Conservation (phyloP, 2,329 filamentous ascomycete species). For the Hysterium pulicare region DNA sequence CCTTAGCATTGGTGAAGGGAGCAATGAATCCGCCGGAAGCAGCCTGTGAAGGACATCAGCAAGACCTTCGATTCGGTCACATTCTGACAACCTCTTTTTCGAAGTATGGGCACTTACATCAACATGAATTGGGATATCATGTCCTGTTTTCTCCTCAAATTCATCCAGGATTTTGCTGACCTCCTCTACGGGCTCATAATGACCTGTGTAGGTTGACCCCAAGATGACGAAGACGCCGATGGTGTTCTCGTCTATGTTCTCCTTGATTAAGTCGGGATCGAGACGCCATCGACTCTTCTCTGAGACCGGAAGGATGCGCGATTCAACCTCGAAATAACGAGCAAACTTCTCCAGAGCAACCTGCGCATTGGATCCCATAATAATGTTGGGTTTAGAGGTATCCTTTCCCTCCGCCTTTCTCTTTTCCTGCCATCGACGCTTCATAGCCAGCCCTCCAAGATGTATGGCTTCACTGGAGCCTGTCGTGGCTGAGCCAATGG, state of each 20-base stretch:
- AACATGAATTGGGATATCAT: constrained; percentile 66
- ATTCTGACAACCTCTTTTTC: too few relatives aligned
- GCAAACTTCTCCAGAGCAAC: constrained; percentile 72
- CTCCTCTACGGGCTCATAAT: constrained; percentile 69
- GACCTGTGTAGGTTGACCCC: constrained; percentile 69
- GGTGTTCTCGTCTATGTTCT: constrained; percentile 72
- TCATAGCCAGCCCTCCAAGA: constrained; percentile 69
- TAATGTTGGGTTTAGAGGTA: constrained; percentile 63
- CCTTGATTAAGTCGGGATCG: constrained; percentile 60
- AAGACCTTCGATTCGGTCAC: background rate
- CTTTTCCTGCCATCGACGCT: constrained; percentile 68
- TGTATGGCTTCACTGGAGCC: constrained; percentile 70
- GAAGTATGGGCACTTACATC: constrained; percentile 43
- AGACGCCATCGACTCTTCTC: constrained; percentile 59
- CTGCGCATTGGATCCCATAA: constrained; percentile 72
- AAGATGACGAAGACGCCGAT: constrained; percentile 73
- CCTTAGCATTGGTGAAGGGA: constrained; percentile 57
- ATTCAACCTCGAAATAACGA: constrained; percentile 70
- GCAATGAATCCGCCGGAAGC: constrained; percentile 62
- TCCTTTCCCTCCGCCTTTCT: constrained; percentile 60
- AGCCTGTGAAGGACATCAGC: constrained; percentile 25
- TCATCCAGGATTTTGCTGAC: constrained; percentile 63
- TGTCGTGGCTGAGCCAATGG: constrained; percentile 67
- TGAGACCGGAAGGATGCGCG: constrained; percentile 61
- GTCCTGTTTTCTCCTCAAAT: constrained; percentile 58